Conservation (phyloP, 805 yeast genomes). For the Candida berthetii region DNA sequence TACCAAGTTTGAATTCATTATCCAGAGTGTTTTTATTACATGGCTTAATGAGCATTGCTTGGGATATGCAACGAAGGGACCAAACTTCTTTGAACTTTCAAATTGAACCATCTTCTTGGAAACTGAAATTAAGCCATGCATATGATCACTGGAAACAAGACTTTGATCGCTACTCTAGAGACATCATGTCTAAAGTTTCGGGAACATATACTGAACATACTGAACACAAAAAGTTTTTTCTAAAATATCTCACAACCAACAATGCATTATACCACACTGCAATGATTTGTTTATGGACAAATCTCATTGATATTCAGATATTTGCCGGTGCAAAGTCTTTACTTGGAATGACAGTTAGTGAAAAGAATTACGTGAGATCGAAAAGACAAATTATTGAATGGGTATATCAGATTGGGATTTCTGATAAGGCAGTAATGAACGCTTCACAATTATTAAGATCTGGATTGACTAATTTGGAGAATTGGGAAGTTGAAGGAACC, state of each 20-base stretch:
- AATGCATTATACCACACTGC: slow-evolving; percentile 1
- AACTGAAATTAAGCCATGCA: slow-evolving; percentile 1
- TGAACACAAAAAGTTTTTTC: background rate
- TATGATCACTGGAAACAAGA: slow-evolving; percentile 1
- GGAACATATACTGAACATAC: background rate
- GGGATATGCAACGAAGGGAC: slow-evolving; percentile 1
- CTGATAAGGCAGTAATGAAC: slow-evolving; percentile 11
- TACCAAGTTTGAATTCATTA: background rate
- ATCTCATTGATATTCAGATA: background rate
- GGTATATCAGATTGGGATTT: slow-evolving; percentile 2
- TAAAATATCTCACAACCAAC: slow-evolving; percentile 1
- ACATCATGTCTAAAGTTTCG: background rate
- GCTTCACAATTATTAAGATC: slow-evolving; percentile 10
- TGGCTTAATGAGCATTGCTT: slow-evolving; percentile 1
- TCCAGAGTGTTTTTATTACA: slow-evolving; percentile 1
- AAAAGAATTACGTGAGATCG: background rate
- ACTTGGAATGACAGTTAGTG: background rate
- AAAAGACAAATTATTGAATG: slow-evolving; percentile 1
- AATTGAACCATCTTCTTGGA: background rate
- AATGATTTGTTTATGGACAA: background rate
- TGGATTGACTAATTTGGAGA: slow-evolving; percentile 9
- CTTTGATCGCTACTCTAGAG: background rate
- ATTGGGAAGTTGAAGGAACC: slow-evolving; percentile 16
- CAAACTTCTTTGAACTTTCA: background rate
- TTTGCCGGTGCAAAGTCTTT: background rate